Percentiles rank a stretch among this genome's conserved stretches.
These are phyloP conservation scores for Monosporascus sp. DNA, from an alignment of 2,329 filamentous ascomycete species.

Conservation along the genomic window DNA sequence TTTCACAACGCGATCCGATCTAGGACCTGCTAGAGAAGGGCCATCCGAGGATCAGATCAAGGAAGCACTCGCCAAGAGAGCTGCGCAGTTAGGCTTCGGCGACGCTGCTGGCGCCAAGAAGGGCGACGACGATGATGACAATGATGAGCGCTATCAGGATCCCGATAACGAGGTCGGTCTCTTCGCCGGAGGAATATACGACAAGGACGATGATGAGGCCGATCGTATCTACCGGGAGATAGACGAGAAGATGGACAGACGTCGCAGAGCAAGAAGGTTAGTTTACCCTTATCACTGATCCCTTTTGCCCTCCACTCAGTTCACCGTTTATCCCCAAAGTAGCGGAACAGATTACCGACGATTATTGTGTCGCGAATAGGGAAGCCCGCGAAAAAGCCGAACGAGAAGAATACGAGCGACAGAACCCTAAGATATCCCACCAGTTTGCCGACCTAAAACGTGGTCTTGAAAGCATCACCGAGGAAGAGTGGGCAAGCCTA, in stretches of 20 bases:
- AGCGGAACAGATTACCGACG: constrained; percentile 75
- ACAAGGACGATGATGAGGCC: constrained; percentile 95
- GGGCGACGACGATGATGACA: constrained; percentile 66
- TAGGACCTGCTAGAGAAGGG: constrained; percentile 90
- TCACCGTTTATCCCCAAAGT: constrained; percentile 59
- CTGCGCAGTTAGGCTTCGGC: constrained; percentile 70
- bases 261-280: constrained; percentile 82
- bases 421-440: constrained; percentile 96
- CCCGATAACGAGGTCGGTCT: constrained; percentile 95
- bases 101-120: constrained; percentile 58
- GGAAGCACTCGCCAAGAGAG: constrained; percentile 90
- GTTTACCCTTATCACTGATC: constrained; percentile 34
- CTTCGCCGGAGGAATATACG: constrained; percentile 92
- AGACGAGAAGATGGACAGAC: constrained; percentile 93
- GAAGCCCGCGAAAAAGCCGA: constrained; percentile 91
- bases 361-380: constrained; percentile 60
- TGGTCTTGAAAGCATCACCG: constrained; percentile 78
- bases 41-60: constrained; percentile 98
- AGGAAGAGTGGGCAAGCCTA: constrained; percentile 94
- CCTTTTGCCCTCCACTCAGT: constrained; percentile 45
- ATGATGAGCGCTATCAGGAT: constrained; percentile 83
- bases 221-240: constrained; percentile 94
- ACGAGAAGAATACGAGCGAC: constrained; percentile 89
- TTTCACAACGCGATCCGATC: constrained; percentile 94
- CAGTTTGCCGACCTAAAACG: constrained; percentile 96